phyloP scores from a whole-genome alignment of 2,329 filamentous ascomycete genomes.

The Thelonectria olida region DNA sequence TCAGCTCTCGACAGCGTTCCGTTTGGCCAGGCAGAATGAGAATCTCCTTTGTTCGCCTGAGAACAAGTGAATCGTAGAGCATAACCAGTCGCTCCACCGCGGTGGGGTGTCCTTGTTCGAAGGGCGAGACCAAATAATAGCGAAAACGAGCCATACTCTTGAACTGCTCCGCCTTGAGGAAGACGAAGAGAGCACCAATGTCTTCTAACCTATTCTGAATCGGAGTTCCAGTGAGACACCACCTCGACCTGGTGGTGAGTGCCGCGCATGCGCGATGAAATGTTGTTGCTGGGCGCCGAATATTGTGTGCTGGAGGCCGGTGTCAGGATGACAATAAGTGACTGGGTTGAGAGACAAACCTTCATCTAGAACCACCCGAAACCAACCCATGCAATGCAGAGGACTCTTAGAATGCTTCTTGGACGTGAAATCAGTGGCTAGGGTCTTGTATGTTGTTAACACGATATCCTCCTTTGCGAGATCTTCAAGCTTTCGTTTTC shows the following conservation, averaged over 20 bases:
- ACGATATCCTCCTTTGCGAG: conserved; percentile 13
- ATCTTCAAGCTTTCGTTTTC: neutral
- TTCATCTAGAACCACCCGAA: conserved; percentile 55
- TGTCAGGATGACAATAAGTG: neutral
- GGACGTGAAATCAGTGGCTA: conserved; percentile 40
- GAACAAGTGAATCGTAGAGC: conserved; percentile 50
- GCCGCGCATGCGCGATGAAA: conserved; percentile 53
- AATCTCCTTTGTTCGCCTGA: conserved; percentile 53
- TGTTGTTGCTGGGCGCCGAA: conserved; percentile 57
- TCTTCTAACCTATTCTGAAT: conserved; percentile 64
- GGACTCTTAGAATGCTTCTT: conserved; percentile 1
- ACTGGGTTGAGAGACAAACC: conserved; percentile 41
- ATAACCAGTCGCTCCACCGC: conserved; percentile 43
- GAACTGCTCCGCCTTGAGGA: conserved; percentile 44
- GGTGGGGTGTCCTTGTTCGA: conserved; percentile 38
- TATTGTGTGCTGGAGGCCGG: conserved; percentile 54
- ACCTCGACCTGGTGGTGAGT: conserved; percentile 55
- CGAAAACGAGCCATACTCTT: conserved; percentile 49
- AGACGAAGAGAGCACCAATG: conserved; percentile 58
- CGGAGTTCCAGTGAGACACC: conserved; percentile 64
- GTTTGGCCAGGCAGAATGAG: conserved; percentile 46
- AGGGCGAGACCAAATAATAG: conserved; percentile 53
- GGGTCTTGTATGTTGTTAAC: conserved; percentile 2
- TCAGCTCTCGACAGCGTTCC: neutral
- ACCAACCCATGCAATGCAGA: conserved; percentile 51